Percentiles rank a stretch among this genome's conserved stretches.
These are phyloP conservation scores for Ceratobasidium sp. DNA, from an alignment of 1,284 basidiomycete species.

Conservation along the genomic window DNA sequence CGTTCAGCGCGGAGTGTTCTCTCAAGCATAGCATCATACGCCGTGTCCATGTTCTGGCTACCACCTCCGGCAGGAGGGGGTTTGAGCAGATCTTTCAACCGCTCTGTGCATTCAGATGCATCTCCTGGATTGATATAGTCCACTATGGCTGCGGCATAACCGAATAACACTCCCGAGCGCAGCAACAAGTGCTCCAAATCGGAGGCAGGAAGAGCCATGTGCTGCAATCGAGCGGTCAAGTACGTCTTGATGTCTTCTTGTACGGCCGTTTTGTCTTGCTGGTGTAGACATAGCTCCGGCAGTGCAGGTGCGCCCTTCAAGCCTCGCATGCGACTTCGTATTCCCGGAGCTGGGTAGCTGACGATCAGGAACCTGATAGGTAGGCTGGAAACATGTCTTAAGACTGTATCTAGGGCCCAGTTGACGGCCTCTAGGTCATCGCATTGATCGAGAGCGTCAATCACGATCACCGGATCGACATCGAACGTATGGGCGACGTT, in stretches of 20 bases:
- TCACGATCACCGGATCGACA: neutral
- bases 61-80: too few species aligned
- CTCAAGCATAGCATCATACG: too few species aligned
- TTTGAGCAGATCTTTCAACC: neutral
- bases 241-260: neutral
- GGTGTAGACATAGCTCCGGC: neutral
- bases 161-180: conserved; percentile 12
- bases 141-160: neutral
- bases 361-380: conserved; percentile 3
- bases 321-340: neutral
- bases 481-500: neutral
- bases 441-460: conserved; percentile 24
- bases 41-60: neutral
- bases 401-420: neutral
- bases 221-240: neutral
- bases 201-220: neutral
- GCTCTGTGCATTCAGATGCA: neutral
- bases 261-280: neutral
- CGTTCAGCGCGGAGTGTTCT: too few species aligned
- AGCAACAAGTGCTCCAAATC: neutral
- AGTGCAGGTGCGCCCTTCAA: neutral
- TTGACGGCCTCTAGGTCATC: neutral
- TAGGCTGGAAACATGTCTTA: neutral
- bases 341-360: neutral
- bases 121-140: neutral